Percentiles rank a stretch among this genome's conserved stretches.
Conservation (phyloP, 1,284 basidiomycete species). For the Pascua sp. region DNA sequence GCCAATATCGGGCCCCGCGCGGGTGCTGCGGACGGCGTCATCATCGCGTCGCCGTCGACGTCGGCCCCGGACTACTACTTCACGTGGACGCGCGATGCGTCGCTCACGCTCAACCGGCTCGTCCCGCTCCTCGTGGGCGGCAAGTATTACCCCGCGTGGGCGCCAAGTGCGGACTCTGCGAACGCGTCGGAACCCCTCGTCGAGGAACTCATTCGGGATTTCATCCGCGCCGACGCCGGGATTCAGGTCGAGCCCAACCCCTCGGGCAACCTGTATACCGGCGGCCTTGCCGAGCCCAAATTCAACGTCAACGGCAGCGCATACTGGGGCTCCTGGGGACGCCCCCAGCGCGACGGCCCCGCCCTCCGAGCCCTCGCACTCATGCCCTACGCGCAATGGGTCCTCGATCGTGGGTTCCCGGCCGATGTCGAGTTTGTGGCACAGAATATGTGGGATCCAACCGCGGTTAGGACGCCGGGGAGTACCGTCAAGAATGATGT, state of each 20-base stretch:
- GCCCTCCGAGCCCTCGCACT: conserved; percentile 51
- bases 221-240: too few species aligned
- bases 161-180: not conserved
- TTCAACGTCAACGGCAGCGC: conserved; percentile 50
- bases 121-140: conserved; percentile 30
- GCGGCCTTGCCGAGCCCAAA: conserved; percentile 57
- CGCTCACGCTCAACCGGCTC: conserved; percentile 41
- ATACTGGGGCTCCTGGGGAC: conserved; percentile 50
- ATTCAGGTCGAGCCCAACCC: conserved; percentile 41
- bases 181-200: not conserved
- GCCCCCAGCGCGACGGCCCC: conserved; percentile 54
- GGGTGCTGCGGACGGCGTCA: conserved; percentile 44
- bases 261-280: conserved; percentile 48
- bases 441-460: conserved; percentile 37
- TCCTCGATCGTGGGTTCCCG: conserved; percentile 45
- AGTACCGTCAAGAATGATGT: conserved; percentile 54
- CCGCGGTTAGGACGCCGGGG: conserved; percentile 15
- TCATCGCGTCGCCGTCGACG: conserved; percentile 50
- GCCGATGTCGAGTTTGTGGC: conserved; percentile 35
- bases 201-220: conserved; percentile 34
- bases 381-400: conserved; percentile 47
- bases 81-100: conserved; percentile 53
- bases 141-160: conserved; percentile 22
- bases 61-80: conserved; percentile 52
- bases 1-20: conserved; percentile 39